A percentile compares a stretch with the other conserved stretches of the same genome.
Evolutionary conservation across 2,329 filamentous ascomycete species (phyloP).

Genomic region (Curvularia hawaiiensis): DNA sequence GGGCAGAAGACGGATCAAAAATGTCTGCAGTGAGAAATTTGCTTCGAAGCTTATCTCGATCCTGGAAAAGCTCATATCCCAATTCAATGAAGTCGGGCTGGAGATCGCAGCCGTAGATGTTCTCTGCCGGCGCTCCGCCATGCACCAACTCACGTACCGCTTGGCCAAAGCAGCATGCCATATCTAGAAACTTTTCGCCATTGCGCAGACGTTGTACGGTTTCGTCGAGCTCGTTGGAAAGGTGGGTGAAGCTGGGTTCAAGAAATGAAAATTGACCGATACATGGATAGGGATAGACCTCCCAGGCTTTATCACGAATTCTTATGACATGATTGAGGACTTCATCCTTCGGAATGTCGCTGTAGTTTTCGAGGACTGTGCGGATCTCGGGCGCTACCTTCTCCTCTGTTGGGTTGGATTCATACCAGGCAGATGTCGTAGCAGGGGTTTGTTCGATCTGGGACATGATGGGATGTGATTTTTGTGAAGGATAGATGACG

Average conservation of each 20-base stretch:
- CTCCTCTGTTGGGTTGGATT: constrained; percentile 27
- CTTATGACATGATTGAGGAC: constrained; percentile 40
- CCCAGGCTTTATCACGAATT: constrained; percentile 35
- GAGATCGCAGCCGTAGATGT: constrained; percentile 50
- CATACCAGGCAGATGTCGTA: constrained; percentile 32
- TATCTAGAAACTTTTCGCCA: constrained; percentile 46
- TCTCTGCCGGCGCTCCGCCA: constrained; percentile 48
- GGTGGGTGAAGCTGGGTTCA: constrained; percentile 29
- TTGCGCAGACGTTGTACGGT: constrained; percentile 32
- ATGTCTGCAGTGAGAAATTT: constrained; percentile 60
- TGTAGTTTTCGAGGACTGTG: constrained; percentile 45
- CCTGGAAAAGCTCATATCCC: constrained; percentile 52
- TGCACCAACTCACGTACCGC: constrained; percentile 48
- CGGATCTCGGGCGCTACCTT: constrained; percentile 33
- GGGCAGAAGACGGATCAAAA: constrained; percentile 40
- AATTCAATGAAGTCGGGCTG: constrained; percentile 55
- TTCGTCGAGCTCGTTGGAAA: constrained; percentile 29
- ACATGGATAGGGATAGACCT: constrained; percentile 39
- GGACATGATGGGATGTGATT: constrained; percentile 6
- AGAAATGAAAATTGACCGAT: constrained; percentile 43
- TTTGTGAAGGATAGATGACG: background rate
- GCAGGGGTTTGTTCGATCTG: background rate
- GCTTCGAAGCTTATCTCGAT: constrained; percentile 49
- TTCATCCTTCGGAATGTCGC: constrained; percentile 39
- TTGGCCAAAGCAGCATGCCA: constrained; percentile 54